A percentile compares a stretch with the other conserved stretches of the same genome.
Evolutionary conservation across 2,329 filamentous ascomycete species (phyloP).

Genomic region (Ophiostoma fasciatum): DNA sequence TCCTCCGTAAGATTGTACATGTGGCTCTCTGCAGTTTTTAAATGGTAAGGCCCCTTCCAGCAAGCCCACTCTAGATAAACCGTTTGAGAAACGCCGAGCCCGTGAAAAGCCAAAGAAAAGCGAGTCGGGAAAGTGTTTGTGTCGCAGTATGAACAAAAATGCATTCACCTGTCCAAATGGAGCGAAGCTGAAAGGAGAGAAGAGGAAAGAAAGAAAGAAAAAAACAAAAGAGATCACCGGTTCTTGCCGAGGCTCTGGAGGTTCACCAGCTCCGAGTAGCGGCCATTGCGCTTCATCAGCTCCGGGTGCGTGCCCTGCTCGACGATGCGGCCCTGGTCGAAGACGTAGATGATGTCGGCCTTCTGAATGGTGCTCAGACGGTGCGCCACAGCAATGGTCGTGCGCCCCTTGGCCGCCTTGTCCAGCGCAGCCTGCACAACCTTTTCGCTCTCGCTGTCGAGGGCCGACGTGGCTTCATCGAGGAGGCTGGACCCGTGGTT

Average conservation of each 20-base stretch:
- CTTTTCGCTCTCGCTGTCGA: constrained; percentile 65
- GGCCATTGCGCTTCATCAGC: constrained; percentile 52
- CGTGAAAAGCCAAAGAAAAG: not conserved
- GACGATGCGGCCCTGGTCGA: constrained; percentile 75
- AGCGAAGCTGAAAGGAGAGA: not conserved
- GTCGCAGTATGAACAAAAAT: no score
- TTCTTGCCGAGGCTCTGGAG: constrained; percentile 61
- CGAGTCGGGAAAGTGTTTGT: no score
- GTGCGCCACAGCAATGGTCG: constrained; percentile 90
- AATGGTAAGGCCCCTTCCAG: no score
- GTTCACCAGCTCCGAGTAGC: constrained; percentile 67
- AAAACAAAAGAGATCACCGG: not conserved
- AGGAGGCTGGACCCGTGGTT: constrained; percentile 37
- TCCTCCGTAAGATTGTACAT: no score
- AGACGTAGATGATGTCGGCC: constrained; percentile 92
- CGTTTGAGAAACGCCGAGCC: no score
- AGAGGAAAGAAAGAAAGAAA: not conserved
- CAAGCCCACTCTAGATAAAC: no score
- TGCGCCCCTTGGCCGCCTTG: constrained; percentile 66
- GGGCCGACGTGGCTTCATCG: constrained; percentile 65
- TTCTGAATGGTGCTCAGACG: constrained; percentile 85
- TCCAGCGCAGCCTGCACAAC: constrained; percentile 72
- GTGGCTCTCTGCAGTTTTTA: no score
- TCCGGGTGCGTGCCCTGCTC: constrained; percentile 71
- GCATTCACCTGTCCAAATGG: no score